Conservation (phyloP, 2,329 filamentous ascomycete species). For the Aphanoascus verrucosus region DNA sequence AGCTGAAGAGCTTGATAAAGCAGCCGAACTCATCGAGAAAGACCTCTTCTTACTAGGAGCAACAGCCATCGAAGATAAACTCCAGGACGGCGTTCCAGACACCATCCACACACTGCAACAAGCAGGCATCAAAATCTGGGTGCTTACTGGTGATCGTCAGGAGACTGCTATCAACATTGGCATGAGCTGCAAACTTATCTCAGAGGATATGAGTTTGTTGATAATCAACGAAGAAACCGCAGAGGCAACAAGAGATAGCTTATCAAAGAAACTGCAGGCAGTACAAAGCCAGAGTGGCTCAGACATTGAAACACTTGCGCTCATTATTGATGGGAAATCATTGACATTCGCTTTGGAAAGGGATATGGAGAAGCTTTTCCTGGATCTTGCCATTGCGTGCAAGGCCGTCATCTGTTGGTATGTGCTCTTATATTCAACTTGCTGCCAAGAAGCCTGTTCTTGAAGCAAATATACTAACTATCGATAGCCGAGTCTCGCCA, state of each 20-base stretch:
- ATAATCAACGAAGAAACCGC: slow-evolving; percentile 89
- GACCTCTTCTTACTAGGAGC: slow-evolving; percentile 86
- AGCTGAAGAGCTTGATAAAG: slow-evolving; percentile 92
- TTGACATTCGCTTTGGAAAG: slow-evolving; percentile 87
- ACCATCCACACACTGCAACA: slow-evolving; percentile 96
- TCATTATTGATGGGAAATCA: slow-evolving; percentile 93
- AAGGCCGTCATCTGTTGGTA: slow-evolving; percentile 93
- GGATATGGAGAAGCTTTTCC: slow-evolving; percentile 83
- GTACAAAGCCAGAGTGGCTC: slow-evolving; percentile 71
- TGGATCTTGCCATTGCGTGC: slow-evolving; percentile 88
- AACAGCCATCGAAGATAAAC: slow-evolving; percentile 90
- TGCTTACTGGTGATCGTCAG: slow-evolving; percentile 91
- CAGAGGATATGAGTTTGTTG: slow-evolving; percentile 95
- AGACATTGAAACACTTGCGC: slow-evolving; percentile 58
- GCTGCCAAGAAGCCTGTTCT: slow-evolving; percentile 5
- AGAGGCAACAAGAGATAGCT: slow-evolving; percentile 69
- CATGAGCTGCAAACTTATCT: slow-evolving; percentile 98
- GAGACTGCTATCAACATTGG: slow-evolving; percentile 99
- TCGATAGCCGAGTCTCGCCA: slow-evolving; percentile 73
- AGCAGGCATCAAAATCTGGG: slow-evolving; percentile 97
- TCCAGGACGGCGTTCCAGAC: slow-evolving; percentile 95
- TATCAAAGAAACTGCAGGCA: slow-evolving; percentile 87
- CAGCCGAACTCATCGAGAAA: slow-evolving; percentile 86
- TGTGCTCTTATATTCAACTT: slow-evolving; percentile 18
- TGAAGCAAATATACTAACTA: slow-evolving; percentile 14